Base-by-base conservation (phyloP, 345 rosid genomes). In the Turnera subulata region DNA sequence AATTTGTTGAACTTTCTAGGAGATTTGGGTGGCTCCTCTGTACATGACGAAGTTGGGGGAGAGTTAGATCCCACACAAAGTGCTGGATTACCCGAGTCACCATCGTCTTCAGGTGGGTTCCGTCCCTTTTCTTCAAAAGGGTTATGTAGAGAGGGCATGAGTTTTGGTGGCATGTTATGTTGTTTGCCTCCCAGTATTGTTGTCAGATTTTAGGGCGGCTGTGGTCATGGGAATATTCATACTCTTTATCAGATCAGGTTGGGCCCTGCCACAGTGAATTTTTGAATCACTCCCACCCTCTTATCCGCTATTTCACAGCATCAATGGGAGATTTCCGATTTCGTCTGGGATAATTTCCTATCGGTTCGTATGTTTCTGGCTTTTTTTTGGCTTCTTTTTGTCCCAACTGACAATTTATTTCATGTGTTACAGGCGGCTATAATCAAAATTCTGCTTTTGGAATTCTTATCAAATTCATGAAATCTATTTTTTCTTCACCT, bases 71-170 rank as follows among this genome's bases (percentile, higher is more conserved):
- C 69, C 49, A 83, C 63, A 80, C 82, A 76, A 65, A 64, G 22
- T 65, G 78, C 80, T 68, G 92, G 80, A 83, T 76, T 86, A 80
- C 90, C 99, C 85, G 84, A 83, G 69, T 89, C 94, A 77, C 89
- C 96, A 76, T 75, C 97, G 67, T 82, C 99, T 89, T 85, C 97
- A 93, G 97, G 99, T 93, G 94, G 97, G 99, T 93, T 91, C 91
- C 82, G 70, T 83, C 84, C 80, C 84, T 84, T 82, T 80, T 82
- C 90, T 85, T 88, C 84, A 77, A 75, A 78, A 72, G 88, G 83
- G 78, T 84, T 89, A 78, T 86, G 80, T 89, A 85, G 86, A 71
- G 80, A 78, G 66, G 83, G 64, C 84, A 78, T 83, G 83, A 87
- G 60, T 77, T 71, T 76, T 87, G 87, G 76, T 83, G 88, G 83